phyloP scores from a whole-genome alignment of 305 asterid genomes.

The Ilex paraguariensis region DNA sequence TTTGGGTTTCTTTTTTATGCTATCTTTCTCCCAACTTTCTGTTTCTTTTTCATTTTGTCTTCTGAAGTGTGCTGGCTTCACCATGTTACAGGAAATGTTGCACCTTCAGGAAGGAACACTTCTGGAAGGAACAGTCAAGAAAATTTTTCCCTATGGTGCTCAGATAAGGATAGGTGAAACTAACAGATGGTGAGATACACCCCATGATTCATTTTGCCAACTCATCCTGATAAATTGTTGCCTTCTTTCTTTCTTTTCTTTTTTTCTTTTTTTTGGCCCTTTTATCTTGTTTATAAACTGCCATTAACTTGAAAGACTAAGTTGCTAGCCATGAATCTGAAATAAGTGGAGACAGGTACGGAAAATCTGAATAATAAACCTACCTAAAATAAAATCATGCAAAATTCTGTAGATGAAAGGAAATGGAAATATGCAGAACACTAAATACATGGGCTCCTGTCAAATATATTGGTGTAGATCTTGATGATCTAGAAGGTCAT shows the following conservation, averaged over 20 bases:
- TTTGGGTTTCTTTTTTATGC: constrained; percentile 1
- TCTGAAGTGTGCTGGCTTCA: neutral
- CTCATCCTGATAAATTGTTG: neutral
- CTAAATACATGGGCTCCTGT: no score
- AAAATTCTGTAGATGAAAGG: no score
- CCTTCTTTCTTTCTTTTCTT: neutral
- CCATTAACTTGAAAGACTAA: no score
- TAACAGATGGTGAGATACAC: constrained; percentile 61
- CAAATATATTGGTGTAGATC: no score
- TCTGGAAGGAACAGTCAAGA: constrained; percentile 79
- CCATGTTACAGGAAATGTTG: constrained; percentile 43
- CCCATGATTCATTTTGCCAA: constrained; percentile 1
- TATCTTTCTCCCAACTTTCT: constrained; percentile 6
- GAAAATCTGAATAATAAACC: no score
- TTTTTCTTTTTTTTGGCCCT: neutral
- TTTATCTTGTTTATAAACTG: neutral
- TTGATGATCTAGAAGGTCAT: no score
- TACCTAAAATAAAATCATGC: no score
- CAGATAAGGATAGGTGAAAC: constrained; percentile 84
- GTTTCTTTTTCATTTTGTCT: constrained; percentile 1
- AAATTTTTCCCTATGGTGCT: constrained; percentile 73
- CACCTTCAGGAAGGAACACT: constrained; percentile 81
- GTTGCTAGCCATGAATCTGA: no score
- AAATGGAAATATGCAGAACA: no score
- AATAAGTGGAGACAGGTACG: no score